These are phyloP conservation scores for Podaxis sp. DNA, from an alignment of 768 basidiomycete genomes.

Conservation along the genomic window DNA sequence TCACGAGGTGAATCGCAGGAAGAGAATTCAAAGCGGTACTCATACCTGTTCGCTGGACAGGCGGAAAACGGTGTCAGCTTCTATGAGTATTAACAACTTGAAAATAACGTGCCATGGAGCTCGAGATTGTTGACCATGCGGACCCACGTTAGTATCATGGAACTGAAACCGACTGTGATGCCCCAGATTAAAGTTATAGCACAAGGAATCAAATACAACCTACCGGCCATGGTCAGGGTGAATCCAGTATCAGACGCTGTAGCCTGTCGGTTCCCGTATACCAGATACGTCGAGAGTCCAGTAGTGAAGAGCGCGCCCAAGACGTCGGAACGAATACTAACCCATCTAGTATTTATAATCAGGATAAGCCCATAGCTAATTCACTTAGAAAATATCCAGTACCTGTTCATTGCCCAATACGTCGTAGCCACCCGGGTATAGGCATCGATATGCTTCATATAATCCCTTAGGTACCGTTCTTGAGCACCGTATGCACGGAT, in stretches of 20 bases:
- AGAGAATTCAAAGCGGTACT: neutral
- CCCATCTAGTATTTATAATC: slow-evolving; percentile 36
- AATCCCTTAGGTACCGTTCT: slow-evolving; percentile 40
- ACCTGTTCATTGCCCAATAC: slow-evolving; percentile 8
- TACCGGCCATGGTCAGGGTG: slow-evolving; percentile 51
- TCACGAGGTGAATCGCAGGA: neutral
- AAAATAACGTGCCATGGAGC: slow-evolving; percentile 33
- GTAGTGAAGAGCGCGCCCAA: slow-evolving; percentile 56
- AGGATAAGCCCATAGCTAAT: slow-evolving; percentile 38
- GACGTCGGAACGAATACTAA: slow-evolving; percentile 51
- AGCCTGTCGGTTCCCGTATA: slow-evolving; percentile 37
- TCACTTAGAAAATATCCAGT: slow-evolving; percentile 15
- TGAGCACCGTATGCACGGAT: slow-evolving; percentile 67
- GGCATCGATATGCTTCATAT: slow-evolving; percentile 48
- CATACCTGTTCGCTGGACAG: slow-evolving; percentile 24
- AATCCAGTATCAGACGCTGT: slow-evolving; percentile 47
- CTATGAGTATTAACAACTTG: neutral
- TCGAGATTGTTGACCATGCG: slow-evolving; percentile 43
- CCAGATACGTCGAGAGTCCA: slow-evolving; percentile 53
- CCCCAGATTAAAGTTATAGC: too few species aligned
- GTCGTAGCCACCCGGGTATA: slow-evolving; percentile 39
- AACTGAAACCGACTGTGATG: slow-evolving; percentile 47
- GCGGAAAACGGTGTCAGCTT: too few species aligned
- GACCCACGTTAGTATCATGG: slow-evolving; percentile 50
- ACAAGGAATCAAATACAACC: slow-evolving; percentile 10